Conservation (phyloP, 441 rosid genomes). For the Adansonia rubrostipa region DNA sequence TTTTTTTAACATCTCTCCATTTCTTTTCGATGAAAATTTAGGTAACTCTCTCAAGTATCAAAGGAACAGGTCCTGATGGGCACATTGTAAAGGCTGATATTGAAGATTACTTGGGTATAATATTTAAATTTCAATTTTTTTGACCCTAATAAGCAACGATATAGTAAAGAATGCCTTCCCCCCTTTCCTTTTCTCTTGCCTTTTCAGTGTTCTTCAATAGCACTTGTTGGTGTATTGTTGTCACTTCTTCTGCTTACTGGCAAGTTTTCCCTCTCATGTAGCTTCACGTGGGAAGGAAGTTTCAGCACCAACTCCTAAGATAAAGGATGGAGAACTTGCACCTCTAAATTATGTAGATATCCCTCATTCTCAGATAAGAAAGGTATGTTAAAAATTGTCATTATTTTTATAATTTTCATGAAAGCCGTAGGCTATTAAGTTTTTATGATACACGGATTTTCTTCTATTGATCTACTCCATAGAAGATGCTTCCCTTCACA, state of each 20-base stretch:
- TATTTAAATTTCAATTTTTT: conserved; percentile 15
- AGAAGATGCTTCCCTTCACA: not conserved
- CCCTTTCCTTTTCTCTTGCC: not conserved
- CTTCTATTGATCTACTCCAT: not conserved
- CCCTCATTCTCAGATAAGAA: conserved; percentile 91
- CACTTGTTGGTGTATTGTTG: not conserved
- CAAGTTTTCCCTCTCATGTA: conserved; percentile 39
- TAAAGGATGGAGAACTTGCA: conserved; percentile 47
- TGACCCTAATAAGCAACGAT: not conserved
- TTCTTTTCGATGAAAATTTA: conserved; percentile 26
- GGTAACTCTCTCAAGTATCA: conserved; percentile 82
- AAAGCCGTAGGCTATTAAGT: not conserved
- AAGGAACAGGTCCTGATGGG: conserved; percentile 94
- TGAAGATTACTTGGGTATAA: conserved; percentile 85
- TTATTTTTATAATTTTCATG: not conserved
- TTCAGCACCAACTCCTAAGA: conserved; percentile 54
- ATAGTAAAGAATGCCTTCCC: not conserved
- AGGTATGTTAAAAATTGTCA: conserved; percentile 45
- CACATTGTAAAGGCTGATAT: conserved; percentile 86
- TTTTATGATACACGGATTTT: not conserved
- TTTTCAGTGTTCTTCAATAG: conserved; percentile 19
- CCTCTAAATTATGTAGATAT: conserved; percentile 79
- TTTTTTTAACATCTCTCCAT: not conserved
- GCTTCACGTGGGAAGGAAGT: conserved; percentile 75
- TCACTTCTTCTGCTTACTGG: conserved; percentile 20